These are phyloP conservation scores for Vigna mungo DNA, from an alignment of 306 rosid genomes.

Conservation along the genomic window DNA sequence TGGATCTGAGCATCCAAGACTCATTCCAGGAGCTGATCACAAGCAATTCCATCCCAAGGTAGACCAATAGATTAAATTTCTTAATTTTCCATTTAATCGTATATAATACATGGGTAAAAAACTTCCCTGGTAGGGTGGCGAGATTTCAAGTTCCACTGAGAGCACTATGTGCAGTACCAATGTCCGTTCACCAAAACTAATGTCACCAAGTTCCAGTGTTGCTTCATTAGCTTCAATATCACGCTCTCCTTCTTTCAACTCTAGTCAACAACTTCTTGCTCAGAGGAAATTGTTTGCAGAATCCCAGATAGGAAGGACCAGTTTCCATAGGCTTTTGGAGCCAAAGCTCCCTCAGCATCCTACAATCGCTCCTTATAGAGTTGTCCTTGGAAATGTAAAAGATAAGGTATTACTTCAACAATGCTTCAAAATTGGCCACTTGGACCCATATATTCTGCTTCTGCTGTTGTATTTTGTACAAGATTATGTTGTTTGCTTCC, in stretches of 20 bases:
- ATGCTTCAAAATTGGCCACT: constrained; percentile 20
- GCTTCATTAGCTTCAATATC: constrained; percentile 34
- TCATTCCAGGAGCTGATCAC: constrained; percentile 60
- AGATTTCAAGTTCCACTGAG: constrained; percentile 45
- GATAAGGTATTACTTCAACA: constrained; percentile 68
- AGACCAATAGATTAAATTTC: constrained; percentile 44
- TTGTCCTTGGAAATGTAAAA: constrained; percentile 75
- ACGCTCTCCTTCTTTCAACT: constrained; percentile 61
- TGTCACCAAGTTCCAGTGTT: constrained; percentile 46
- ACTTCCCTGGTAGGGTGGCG: constrained; percentile 51
- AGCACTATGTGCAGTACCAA: constrained; percentile 37
- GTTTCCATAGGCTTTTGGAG: constrained; percentile 90
- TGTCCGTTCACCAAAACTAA: constrained; percentile 22
- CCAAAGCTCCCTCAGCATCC: constrained; percentile 70
- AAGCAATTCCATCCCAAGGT: constrained; percentile 59
- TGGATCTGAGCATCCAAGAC: constrained; percentile 67
- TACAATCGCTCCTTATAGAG: constrained; percentile 79
- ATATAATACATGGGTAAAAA: not conserved
- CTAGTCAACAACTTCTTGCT: constrained; percentile 64
- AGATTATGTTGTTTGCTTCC: constrained; percentile 21
- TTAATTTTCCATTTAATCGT: constrained; percentile 30
- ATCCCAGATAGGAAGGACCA: constrained; percentile 74
- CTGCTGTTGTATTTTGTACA: constrained; percentile 17
- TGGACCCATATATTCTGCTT: constrained; percentile 31
- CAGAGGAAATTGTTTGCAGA: constrained; percentile 71